Conservation (phyloP, 2,329 filamentous ascomycete genomes). For the Sclerotinia glacialis region DNA sequence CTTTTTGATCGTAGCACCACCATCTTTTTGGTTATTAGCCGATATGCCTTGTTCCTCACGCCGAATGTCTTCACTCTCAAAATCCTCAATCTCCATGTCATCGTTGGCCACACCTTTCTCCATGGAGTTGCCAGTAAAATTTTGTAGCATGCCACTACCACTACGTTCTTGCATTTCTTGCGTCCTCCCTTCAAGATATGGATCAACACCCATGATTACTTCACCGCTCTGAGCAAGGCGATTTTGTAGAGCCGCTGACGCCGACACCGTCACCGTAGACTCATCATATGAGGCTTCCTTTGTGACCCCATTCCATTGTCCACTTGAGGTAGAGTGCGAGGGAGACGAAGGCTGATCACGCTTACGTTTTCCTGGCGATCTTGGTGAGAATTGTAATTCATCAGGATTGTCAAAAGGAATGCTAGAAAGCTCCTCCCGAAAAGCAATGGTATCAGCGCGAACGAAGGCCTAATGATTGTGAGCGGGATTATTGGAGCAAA, state of each 20-base stretch:
- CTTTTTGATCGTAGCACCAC: constrained; percentile 31
- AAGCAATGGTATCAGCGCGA: constrained; percentile 51
- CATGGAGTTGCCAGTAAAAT: constrained; percentile 17
- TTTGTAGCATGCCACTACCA: constrained; percentile 30
- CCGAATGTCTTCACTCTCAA: constrained; percentile 31
- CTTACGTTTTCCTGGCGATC: constrained; percentile 34
- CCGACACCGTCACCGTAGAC: neutral
- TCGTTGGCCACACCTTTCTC: constrained; percentile 32
- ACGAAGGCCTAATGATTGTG: constrained; percentile 46
- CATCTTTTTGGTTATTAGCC: neutral
- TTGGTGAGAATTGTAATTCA: constrained; percentile 15
- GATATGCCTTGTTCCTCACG: constrained; percentile 24
- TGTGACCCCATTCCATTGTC: constrained; percentile 1
- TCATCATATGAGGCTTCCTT: neutral
- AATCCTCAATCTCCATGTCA: constrained; percentile 39
- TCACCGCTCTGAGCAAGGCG: neutral
- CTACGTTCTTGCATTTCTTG: constrained; percentile 38
- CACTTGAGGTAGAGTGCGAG: constrained; percentile 17
- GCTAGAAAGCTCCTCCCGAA: constrained; percentile 48
- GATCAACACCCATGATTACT: constrained; percentile 33
- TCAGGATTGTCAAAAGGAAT: constrained; percentile 22
- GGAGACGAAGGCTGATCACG: constrained; percentile 27
- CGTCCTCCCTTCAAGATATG: constrained; percentile 18
- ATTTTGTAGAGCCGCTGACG: constrained; percentile 1
- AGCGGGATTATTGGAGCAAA: constrained; percentile 14